Evolutionary conservation across 2,329 filamentous ascomycete genomes (phyloP), one percentile per base, ranked within the genome.

Genomic region (Colletotrichum agaves): DNA sequence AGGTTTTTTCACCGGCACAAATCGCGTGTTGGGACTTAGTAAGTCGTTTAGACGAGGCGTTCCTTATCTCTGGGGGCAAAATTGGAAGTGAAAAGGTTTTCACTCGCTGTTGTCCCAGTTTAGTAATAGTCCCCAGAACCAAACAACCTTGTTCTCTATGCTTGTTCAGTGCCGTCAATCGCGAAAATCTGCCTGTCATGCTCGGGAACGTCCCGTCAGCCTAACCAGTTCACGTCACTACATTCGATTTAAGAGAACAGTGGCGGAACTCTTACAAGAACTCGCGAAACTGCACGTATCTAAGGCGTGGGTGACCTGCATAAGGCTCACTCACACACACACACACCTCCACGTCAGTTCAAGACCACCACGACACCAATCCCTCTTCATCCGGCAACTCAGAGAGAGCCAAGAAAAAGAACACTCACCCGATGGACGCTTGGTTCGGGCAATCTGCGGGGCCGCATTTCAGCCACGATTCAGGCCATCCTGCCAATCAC

Each of bases 401-500:
- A 63, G 19, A 46, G 39, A n/a, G n/a, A 64, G 64, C 61, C 61
- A 55, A 67, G 61, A 67, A 53, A 55, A 47, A 64, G 61, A 59
- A 33, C 5, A 44, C 59, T 63, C 64, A 57, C 60, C 60, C 50
- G 60, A 55, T 47, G 63, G 23, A 44, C 39, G 27, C 47, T 53
- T 33, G 44, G 44, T 39, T 64, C 53, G 64, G 64, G 61, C 64
- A 64, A 55, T 64, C 53, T 67, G 63, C 59, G 63, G 63, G 63
- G 63, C 8, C 59, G 31, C n/a, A 39, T n/a, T 63, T 56, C 47
- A 64, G 46, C 60, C 61, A 64, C 61, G 52, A 60, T 64, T 64
- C 61, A 64, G 47, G 23, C 56, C 37, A n/a, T 31, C 21, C 21
- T 47, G 61, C 64, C 53, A 64, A 67, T 67, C 47, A 67, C 39